These are phyloP conservation scores for Rossbeevera mucosa DNA, from an alignment of 768 basidiomycete genomes.

Conservation along the genomic window DNA sequence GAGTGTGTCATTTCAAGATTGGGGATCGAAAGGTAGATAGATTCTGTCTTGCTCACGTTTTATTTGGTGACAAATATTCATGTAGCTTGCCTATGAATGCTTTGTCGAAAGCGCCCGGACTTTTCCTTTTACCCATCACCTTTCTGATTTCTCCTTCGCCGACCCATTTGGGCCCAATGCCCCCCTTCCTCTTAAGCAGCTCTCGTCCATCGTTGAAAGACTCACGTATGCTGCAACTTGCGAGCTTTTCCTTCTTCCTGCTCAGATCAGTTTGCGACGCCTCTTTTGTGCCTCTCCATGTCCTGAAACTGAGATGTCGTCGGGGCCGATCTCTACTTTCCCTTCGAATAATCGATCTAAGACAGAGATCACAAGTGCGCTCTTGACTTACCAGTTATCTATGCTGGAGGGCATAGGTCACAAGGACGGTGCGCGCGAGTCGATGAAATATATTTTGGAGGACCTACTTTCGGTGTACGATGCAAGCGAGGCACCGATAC, in stretches of 20 bases:
- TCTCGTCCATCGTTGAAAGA: conserved; percentile 57
- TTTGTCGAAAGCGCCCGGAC: conserved; percentile 47
- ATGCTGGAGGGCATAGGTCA: conserved; percentile 50
- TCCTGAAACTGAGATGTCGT: not conserved
- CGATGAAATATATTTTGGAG: conserved; percentile 40
- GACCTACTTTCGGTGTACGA: conserved; percentile 51
- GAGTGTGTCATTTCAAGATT: conserved; percentile 70
- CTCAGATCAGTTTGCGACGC: conserved; percentile 44
- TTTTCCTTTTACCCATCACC: conserved; percentile 46
- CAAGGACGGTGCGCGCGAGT: conserved; percentile 50
- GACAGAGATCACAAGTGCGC: conserved; percentile 40
- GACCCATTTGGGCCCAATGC: conserved; percentile 37
- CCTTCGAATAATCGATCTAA: conserved; percentile 9
- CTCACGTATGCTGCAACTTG: conserved; percentile 62
- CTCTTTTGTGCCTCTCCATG: not conserved
- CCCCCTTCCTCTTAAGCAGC: conserved; percentile 46
- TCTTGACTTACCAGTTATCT: conserved; percentile 61
- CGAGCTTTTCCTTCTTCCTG: conserved; percentile 55
- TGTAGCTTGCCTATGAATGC: conserved; percentile 57
- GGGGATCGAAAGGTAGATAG: conserved; percentile 66
- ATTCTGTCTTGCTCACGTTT: not conserved
- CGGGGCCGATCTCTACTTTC: conserved; percentile 10
- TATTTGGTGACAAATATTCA: not conserved
- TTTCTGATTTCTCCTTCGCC: conserved; percentile 10
- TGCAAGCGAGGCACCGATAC: conserved; percentile 45